Evolutionary conservation across 345 rosid genomes (phyloP).

Genomic region (Brassica incana): DNA sequence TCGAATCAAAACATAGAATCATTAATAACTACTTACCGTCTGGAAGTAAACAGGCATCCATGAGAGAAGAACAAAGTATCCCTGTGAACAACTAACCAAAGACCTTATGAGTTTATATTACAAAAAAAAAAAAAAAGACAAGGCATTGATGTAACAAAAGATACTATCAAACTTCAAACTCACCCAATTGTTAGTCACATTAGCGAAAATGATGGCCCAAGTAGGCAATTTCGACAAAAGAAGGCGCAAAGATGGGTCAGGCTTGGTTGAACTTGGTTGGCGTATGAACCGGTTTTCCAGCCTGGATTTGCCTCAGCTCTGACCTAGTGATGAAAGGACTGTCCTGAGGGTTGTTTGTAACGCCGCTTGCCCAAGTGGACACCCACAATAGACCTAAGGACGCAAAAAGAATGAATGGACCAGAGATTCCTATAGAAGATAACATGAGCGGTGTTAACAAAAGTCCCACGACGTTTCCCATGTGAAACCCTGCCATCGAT

Average conservation of each 20-base stretch:
- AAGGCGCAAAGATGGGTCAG: constrained; percentile 54
- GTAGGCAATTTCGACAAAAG: constrained; percentile 72
- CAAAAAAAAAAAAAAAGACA: background rate
- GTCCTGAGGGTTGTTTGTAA: constrained; percentile 66
- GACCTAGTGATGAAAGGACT: constrained; percentile 58
- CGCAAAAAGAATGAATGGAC: constrained; percentile 80
- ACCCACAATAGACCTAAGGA: constrained; percentile 76
- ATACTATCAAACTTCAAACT: constrained; percentile 34
- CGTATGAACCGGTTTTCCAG: constrained; percentile 47
- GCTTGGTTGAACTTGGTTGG: constrained; percentile 4
- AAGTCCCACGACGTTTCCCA: constrained; percentile 84
- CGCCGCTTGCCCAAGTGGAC: constrained; percentile 56
- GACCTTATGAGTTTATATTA: background rate
- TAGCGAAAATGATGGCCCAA: constrained; percentile 90
- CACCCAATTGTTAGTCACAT: constrained; percentile 92
- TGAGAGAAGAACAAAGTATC: constrained; percentile 93
- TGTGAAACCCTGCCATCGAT: constrained; percentile 97
- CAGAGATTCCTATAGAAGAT: constrained; percentile 64
- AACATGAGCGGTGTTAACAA: constrained; percentile 78
- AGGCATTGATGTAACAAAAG: background rate
- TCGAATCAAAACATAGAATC: background rate
- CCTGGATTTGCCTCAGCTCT: constrained; percentile 70
- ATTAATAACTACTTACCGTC: constrained; percentile 48
- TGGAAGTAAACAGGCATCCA: constrained; percentile 99
- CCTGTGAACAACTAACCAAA: constrained; percentile 51